Evolutionary conservation across 768 basidiomycete species (phyloP).

Genomic region (Macrolepiota dolichaula): DNA sequence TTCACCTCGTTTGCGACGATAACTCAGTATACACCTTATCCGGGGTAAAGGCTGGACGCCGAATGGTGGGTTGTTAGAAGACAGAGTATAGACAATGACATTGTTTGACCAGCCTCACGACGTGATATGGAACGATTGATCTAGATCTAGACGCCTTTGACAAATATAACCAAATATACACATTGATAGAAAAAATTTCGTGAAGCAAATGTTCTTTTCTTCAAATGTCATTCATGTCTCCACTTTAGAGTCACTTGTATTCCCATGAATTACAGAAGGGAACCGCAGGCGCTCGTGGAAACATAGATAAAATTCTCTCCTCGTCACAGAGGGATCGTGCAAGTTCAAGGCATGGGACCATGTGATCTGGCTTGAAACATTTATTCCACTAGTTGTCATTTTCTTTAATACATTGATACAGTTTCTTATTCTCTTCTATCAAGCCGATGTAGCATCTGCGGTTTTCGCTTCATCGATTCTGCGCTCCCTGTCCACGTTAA

Average conservation of each 20-base stretch:
- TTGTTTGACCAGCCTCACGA: not conserved
- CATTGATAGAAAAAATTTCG: conserved; percentile 26
- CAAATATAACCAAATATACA: conserved; percentile 37
- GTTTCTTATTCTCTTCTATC: conserved; percentile 1
- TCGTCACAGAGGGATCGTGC: conserved; percentile 11
- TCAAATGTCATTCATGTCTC: conserved; percentile 36
- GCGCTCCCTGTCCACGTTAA: conserved; percentile 62
- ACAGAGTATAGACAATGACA: not conserved
- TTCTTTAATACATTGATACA: not conserved
- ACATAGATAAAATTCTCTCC: conserved; percentile 44
- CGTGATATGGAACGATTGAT: not conserved
- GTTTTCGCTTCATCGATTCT: conserved; percentile 40
- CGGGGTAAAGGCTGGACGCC: not conserved
- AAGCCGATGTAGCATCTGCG: conserved; percentile 21
- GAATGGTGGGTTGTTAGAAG: not conserved
- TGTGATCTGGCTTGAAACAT: conserved; percentile 29
- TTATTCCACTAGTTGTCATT: not conserved
- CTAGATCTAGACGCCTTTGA: conserved; percentile 8
- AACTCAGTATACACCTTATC: not conserved
- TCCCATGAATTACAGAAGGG: conserved; percentile 38
- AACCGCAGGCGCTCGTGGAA: conserved; percentile 67
- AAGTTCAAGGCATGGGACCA: conserved; percentile 20
- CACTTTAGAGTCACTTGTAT: conserved; percentile 71
- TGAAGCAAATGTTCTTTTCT: conserved; percentile 20
- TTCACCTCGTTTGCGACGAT: not conserved